phyloP scores from a whole-genome alignment of 371 early-diverging fungal genomes.

The Mortierella sp. region DNA sequence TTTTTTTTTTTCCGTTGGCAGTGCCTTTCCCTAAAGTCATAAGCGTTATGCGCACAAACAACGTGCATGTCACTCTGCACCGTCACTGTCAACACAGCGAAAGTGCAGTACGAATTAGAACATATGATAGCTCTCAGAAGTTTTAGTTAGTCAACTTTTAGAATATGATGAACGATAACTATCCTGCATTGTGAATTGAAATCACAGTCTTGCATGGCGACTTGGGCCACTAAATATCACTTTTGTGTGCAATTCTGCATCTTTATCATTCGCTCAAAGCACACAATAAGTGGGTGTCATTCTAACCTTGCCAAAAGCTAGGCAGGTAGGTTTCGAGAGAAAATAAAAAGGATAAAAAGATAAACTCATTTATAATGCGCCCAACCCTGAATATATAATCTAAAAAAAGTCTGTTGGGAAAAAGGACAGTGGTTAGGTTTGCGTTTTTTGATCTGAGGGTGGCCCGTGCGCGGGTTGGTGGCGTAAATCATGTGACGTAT shows the following conservation, averaged over 20 bases:
- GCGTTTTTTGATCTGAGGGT: background rate
- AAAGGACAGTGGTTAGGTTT: background rate
- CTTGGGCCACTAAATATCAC: background rate
- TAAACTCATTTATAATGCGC: too few relatives aligned
- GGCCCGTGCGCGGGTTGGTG: background rate
- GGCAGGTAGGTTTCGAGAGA: too few relatives aligned
- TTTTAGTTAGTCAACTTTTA: background rate
- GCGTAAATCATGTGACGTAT: constrained; percentile 2
- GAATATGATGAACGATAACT: background rate
- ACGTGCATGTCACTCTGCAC: constrained; percentile 54
- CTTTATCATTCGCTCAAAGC: background rate
- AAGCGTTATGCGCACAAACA: background rate
- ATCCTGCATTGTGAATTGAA: background rate
- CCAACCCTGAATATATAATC: too few relatives aligned
- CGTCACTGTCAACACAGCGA: background rate
- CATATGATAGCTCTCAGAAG: background rate
- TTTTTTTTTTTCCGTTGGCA: background rate
- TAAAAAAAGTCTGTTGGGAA: too few relatives aligned
- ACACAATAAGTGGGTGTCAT: too few relatives aligned
- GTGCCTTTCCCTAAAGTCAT: background rate
- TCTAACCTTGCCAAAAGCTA: too few relatives aligned
- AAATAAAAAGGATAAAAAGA: too few relatives aligned
- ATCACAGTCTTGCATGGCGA: too few relatives aligned
- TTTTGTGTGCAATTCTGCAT: background rate
- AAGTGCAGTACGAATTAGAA: constrained; percentile 8